Conservation (phyloP, 108 stramenopile genomes). For the Stephanodiscus minutulus region DNA sequence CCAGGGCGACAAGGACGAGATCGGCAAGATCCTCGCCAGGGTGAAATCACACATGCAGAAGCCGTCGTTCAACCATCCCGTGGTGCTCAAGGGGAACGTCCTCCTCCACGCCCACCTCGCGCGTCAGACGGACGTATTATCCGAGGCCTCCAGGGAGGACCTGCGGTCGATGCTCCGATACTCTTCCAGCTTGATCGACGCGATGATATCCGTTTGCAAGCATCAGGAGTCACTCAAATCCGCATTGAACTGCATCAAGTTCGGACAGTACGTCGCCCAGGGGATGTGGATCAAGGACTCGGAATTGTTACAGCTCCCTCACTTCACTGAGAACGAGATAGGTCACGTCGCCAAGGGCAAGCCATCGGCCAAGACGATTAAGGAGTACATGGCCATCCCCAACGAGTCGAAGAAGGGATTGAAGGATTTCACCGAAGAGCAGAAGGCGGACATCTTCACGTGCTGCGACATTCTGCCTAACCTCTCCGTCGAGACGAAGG, state of each 20-base stretch:
- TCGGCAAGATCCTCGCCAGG: conserved; percentile 53
- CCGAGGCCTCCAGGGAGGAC: conserved; percentile 57
- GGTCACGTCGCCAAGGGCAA: conserved; percentile 72
- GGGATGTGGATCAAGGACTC: conserved; percentile 91
- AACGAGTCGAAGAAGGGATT: conserved; percentile 89
- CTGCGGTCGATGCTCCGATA: conserved; percentile 84
- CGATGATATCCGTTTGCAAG: conserved; percentile 95
- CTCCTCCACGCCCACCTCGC: conserved; percentile 91
- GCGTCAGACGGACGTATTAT: conserved; percentile 62
- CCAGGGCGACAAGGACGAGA: conserved; percentile 62
- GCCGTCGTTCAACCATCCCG: conserved; percentile 88
- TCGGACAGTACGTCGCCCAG: conserved; percentile 92
- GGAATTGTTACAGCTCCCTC: conserved; percentile 87
- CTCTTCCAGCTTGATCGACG: conserved; percentile 89
- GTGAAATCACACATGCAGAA: conserved; percentile 85
- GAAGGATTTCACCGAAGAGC: conserved; percentile 73
- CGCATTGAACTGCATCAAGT: conserved; percentile 87
- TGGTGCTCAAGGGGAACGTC: conserved; percentile 93
- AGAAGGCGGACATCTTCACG: conserved; percentile 84
- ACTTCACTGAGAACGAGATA: conserved; percentile 85
- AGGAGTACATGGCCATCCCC: conserved; percentile 72
- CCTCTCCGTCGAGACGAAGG: conserved; percentile 74
- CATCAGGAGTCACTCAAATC: conserved; percentile 87
- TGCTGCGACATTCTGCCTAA: conserved; percentile 85
- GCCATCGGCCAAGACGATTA: conserved; percentile 52